A percentile compares a stretch with the other conserved stretches of the same genome.
These are phyloP conservation scores for Dictyostelium firmibasis DNA, from an alignment of 78 protist species.

Conservation along the genomic window DNA sequence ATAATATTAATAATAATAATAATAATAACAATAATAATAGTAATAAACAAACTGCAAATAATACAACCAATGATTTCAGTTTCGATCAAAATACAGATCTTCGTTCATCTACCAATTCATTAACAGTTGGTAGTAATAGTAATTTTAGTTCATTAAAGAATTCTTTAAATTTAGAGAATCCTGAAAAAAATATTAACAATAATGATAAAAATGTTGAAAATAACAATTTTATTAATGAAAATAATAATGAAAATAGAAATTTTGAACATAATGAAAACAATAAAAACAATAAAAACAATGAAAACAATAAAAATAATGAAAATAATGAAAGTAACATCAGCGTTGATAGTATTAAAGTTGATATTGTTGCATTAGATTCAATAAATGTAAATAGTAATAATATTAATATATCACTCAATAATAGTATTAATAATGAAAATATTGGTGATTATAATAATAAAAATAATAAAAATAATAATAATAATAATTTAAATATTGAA, in stretches of 20 bases:
- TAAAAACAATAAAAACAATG: background rate
- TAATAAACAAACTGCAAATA: constrained; percentile 1
- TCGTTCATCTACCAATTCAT: background rate
- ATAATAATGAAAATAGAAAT: background rate
- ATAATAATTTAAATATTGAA: background rate
- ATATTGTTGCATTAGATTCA: background rate
- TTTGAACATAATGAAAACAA: background rate
- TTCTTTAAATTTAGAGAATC: background rate
- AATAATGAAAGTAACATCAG: background rate
- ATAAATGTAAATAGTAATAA: background rate
- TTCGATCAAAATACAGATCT: background rate
- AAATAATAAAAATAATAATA: background rate
- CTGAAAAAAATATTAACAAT: background rate
- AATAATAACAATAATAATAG: background rate
- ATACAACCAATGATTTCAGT: background rate
- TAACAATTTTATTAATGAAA: background rate
- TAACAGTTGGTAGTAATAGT: constrained; percentile 2
- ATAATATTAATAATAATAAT: background rate
- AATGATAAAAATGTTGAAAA: background rate
- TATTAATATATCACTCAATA: background rate
- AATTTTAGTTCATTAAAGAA: background rate
- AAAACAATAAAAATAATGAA: background rate
- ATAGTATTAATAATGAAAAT: background rate
- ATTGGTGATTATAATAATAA: background rate
- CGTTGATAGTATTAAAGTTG: background rate